Percentiles rank a stretch among this genome's conserved stretches.
phyloP scores from a whole-genome alignment of 495 filamentous ascomycete species.

The Amphirosellinia nigrospora region DNA sequence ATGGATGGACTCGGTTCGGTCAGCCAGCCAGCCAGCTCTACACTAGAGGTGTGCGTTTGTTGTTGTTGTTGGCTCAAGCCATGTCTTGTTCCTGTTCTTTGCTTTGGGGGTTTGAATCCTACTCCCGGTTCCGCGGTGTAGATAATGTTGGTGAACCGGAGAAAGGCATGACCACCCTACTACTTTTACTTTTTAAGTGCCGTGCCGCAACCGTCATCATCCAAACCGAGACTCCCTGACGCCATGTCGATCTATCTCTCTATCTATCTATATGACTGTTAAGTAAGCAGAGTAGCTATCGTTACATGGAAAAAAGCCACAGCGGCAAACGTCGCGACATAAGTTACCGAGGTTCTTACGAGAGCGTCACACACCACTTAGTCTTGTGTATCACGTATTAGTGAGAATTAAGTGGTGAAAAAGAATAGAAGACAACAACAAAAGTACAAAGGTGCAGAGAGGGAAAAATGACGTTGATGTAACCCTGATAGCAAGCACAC shows the following conservation, averaged over 20 bases:
- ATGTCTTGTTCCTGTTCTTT: neutral
- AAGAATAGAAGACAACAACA: neutral
- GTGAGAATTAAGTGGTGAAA: neutral
- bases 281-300: neutral
- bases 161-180: neutral
- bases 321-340: neutral
- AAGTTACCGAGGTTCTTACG: neutral
- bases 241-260: neutral
- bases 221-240: neutral
- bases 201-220: neutral
- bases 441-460: neutral
- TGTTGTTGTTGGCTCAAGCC: constrained; percentile 1
- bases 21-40: neutral
- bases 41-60: too few species aligned
- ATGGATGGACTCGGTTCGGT: constrained; percentile 15
- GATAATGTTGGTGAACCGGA: too few species aligned
- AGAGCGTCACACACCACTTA: neutral
- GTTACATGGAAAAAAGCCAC: neutral
- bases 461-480: neutral
- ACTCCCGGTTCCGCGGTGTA: constrained; percentile 11
- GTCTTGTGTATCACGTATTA: neutral
- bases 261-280: too few species aligned
- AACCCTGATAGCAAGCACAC: neutral
- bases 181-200: neutral
- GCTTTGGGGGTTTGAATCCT: neutral